Conservation (phyloP, 2,329 filamentous ascomycete species). For the Zymoseptoria crescenta region DNA sequence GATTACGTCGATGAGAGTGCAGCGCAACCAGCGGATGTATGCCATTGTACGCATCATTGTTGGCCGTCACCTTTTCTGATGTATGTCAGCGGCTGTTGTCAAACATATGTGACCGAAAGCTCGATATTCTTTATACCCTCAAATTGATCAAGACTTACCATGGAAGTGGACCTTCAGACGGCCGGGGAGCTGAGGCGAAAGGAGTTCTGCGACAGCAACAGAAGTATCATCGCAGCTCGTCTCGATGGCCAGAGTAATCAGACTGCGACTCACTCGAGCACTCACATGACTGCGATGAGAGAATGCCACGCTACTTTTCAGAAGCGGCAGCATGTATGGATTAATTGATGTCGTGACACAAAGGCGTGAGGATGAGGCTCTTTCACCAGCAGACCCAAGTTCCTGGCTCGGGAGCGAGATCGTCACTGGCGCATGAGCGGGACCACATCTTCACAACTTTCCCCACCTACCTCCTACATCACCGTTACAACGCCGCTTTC, state of each 20-base stretch:
- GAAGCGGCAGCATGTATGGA: neutral
- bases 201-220: constrained; percentile 59
- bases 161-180: constrained; percentile 55
- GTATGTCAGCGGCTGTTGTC: neutral
- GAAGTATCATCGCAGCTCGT: constrained; percentile 90
- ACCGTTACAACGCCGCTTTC: neutral
- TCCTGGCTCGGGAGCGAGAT: neutral
- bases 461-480: neutral
- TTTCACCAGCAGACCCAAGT: neutral
- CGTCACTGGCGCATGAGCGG: neutral
- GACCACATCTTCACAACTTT: neutral
- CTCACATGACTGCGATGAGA: neutral
- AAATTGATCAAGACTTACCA: constrained; percentile 2
- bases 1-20: constrained; percentile 62
- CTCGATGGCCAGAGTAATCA: constrained; percentile 62
- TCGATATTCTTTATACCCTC: neutral
- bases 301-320: neutral
- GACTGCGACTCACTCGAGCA: constrained; percentile 16
- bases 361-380: neutral
- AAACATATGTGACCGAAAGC: too few relatives aligned
- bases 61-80: constrained; percentile 65
- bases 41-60: constrained; percentile 66
- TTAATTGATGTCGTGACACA: neutral
- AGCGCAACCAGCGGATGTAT: constrained; percentile 73
- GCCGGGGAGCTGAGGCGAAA: neutral